phyloP scores from a whole-genome alignment of 306 rosid species.

The Sechiopsis laciniata region DNA sequence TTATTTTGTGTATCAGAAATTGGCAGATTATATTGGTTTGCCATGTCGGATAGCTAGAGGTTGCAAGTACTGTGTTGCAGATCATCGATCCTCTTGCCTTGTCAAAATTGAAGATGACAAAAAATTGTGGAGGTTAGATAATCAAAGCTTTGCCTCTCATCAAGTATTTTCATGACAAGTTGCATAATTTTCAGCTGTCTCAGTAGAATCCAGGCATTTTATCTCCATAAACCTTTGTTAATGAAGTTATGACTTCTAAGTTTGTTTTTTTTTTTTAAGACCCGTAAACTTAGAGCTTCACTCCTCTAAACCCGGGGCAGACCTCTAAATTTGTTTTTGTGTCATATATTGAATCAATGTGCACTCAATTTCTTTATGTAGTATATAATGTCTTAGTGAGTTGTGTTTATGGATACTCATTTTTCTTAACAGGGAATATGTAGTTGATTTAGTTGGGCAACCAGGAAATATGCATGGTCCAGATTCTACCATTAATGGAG shows the following conservation, averaged over 20 bases:
- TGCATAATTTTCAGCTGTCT: conserved; percentile 1
- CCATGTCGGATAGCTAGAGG: conserved; percentile 98
- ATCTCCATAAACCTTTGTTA: neutral
- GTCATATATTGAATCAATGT: neutral
- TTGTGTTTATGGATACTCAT: neutral
- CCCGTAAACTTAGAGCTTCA: too few species aligned
- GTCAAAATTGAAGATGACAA: conserved; percentile 68
- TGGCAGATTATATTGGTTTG: conserved; percentile 92
- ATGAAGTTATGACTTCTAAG: neutral
- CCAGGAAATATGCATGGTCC: conserved; percentile 90
- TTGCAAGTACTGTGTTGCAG: conserved; percentile 87
- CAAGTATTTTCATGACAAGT: neutral
- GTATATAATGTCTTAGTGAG: neutral
- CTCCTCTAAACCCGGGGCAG: too few species aligned
- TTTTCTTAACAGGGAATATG: conserved; percentile 67
- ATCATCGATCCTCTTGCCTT: conserved; percentile 92
- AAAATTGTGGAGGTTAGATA: conserved; percentile 55
- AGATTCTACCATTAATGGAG: conserved; percentile 92
- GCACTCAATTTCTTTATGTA: neutral
- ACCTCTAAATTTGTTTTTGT: neutral
- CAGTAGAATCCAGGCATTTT: conserved; percentile 4
- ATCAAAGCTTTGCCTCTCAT: conserved; percentile 13
- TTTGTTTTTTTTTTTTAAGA: neutral
- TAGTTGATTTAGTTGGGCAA: conserved; percentile 94
- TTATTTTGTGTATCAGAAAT: conserved; percentile 48